These are phyloP conservation scores for Microthyrium microscopicum DNA, from an alignment of 2,329 filamentous ascomycete genomes.

Conservation along the genomic window DNA sequence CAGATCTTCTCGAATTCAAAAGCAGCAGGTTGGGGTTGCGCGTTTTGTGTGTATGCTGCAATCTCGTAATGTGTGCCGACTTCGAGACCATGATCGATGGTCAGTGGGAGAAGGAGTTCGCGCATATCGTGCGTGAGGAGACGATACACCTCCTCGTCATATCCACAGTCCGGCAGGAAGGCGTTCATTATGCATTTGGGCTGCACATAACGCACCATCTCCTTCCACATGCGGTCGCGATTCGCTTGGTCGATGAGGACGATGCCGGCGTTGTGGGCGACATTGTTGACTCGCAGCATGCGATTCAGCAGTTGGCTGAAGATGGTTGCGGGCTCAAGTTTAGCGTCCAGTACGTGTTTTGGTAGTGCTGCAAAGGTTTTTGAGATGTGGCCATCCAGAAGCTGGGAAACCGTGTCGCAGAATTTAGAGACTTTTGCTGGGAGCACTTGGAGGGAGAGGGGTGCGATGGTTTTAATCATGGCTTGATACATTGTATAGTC, in stretches of 20 bases:
- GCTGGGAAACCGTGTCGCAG: constrained; percentile 70
- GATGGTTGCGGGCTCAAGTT: constrained; percentile 71
- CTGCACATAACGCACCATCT: constrained; percentile 56
- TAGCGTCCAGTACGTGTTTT: constrained; percentile 68
- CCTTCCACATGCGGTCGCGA: constrained; percentile 85
- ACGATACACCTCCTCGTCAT: constrained; percentile 39
- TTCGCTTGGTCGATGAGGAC: constrained; percentile 81
- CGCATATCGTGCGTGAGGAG: constrained; percentile 46
- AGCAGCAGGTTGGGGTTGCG: constrained; percentile 18
- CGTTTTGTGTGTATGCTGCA: background rate
- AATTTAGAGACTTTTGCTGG: constrained; percentile 78
- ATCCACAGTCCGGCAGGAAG: constrained; percentile 36
- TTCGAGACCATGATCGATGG: constrained; percentile 16
- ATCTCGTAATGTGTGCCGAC: constrained; percentile 8
- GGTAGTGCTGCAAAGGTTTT: constrained; percentile 77
- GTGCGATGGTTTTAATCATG: constrained; percentile 82
- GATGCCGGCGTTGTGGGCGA: constrained; percentile 84
- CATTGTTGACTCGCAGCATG: constrained; percentile 77
- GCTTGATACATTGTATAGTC: constrained; percentile 94
- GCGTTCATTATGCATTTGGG: constrained; percentile 39
- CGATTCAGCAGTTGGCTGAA: constrained; percentile 79
- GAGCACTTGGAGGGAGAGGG: constrained; percentile 79
- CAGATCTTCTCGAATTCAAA: constrained; percentile 69
- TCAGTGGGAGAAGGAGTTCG: constrained; percentile 52
- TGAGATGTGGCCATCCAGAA: constrained; percentile 64